Evolutionary conservation across 352 stramenopile species (phyloP), one percentile per base, ranked within the genome.

Genomic region (Globisporangium okanoganense): DNA sequence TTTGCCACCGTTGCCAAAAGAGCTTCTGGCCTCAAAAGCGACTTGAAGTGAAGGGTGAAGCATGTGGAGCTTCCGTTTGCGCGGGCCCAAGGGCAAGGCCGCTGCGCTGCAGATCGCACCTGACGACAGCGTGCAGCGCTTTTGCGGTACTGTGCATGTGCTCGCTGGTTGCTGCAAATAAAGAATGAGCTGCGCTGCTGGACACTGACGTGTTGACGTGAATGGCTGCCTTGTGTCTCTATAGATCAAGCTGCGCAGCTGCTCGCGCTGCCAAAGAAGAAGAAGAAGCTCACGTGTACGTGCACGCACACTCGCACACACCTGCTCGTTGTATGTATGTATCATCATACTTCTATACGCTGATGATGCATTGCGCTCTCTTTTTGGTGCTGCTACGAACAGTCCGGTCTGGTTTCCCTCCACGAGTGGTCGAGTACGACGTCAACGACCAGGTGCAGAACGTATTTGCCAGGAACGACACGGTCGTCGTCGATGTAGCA

Each of bases 321-420:
- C 5, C 0, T 41, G 2, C 16, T 14, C 55, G 3, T 29, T 22
- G 25, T 5, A 18, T 57, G 18, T 22, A 3, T 16, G 35, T 16
- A 41, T 16, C 10, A 16, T 18, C 10, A 41, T 45, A n/a, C 2
- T 13, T 10, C 25, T 33, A 1, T 52, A 27, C 27, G 25, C 24
- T 59, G 9, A 43, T 59, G 14, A 14, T 31, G 13, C 20, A 29
- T 20, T 22, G 1, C 5, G 29, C 12, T 22, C 8, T 58, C 14
- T n/a, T 27, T 20, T 13, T 56, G 7, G 9, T 52, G 2, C 8
- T 16, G 3, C 2, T 40, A 6, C 10, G 20, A 9, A 27, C 41
- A 94, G 85, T 92, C 66, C 75, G 82, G 35, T 76, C 62, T 44
- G 85, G 85, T 0, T 94, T 94, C 50, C 85, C 85, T 14, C 85